A percentile compares a stretch with the other conserved stretches of the same genome.
Evolutionary conservation across 371 early-diverging fungal genomes (phyloP).

Genomic region (Caulochytrium protostelioides): DNA sequence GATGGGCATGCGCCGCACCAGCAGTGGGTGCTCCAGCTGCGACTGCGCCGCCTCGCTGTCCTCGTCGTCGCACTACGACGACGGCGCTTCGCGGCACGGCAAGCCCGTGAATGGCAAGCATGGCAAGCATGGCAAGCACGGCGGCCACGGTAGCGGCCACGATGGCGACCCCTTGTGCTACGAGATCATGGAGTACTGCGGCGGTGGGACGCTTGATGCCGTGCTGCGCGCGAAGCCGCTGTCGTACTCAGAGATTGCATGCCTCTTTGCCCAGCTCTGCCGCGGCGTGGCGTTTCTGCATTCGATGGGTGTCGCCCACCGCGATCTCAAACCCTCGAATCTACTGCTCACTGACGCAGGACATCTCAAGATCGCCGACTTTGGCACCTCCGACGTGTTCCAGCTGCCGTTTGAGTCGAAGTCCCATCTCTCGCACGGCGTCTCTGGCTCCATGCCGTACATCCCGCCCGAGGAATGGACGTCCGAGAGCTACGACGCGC

Average conservation of each 20-base stretch:
- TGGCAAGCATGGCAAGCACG: too few species aligned
- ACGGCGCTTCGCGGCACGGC: too few species aligned
- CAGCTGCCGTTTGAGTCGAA: conserved; percentile 44
- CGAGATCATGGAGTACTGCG: conserved; percentile 13
- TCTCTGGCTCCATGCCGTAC: conserved; percentile 62
- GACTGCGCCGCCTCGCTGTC: too few species aligned
- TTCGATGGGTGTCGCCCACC: conserved; percentile 25
- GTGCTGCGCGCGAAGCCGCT: conserved; percentile 2
- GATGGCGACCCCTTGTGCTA: too few species aligned
- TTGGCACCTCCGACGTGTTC: conserved; percentile 70
- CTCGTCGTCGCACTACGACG: too few species aligned
- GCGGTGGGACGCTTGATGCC: conserved; percentile 13
- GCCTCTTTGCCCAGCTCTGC: conserved; percentile 23
- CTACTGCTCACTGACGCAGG: not conserved
- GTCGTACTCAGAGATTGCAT: conserved; percentile 6
- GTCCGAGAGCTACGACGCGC: conserved; percentile 20
- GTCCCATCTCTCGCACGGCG: conserved; percentile 43
- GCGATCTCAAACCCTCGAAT: conserved; percentile 22
- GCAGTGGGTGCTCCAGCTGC: too few species aligned
- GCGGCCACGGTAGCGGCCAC: too few species aligned
- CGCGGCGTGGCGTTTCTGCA: conserved; percentile 21
- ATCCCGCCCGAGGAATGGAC: conserved; percentile 74
- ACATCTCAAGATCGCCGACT: conserved; percentile 67
- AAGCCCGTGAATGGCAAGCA: too few species aligned
- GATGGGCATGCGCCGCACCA: too few species aligned